Percentiles rank a stretch among this genome's conserved stretches.
These are phyloP conservation scores for Annona cherimola DNA, from an alignment of 164 flowering plant species.

Conservation along the genomic window DNA sequence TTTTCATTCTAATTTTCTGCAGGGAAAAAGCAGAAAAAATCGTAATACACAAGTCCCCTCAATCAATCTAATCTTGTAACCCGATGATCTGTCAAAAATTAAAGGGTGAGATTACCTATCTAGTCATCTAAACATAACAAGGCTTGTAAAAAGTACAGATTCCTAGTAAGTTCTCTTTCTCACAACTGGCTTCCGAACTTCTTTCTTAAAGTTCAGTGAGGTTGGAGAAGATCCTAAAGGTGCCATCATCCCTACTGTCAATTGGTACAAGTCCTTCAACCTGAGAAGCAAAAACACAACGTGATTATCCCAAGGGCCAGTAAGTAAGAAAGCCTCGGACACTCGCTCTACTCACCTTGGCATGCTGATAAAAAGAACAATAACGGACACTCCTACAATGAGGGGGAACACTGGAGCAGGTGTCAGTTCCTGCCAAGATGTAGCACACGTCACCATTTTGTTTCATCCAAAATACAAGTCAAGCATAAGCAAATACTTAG, in stretches of 20 bases:
- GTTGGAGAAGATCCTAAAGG: slow-evolving; percentile 35
- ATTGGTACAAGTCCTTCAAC: slow-evolving; percentile 70
- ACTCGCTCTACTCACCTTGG: slow-evolving; percentile 58
- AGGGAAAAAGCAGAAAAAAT: not conserved
- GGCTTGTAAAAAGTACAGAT: not conserved
- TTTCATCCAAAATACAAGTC: not conserved
- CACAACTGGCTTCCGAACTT: slow-evolving; percentile 41
- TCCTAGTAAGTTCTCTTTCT: slow-evolving; percentile 71
- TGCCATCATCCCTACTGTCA: slow-evolving; percentile 29
- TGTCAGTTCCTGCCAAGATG: slow-evolving; percentile 74
- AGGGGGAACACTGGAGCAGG: slow-evolving; percentile 87
- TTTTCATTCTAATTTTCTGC: not conserved
- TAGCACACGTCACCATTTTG: not conserved
- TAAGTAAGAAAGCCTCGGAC: not conserved
- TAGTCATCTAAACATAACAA: not conserved
- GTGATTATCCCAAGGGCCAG: not conserved
- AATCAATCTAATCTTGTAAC: not conserved
- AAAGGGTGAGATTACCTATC: not conserved
- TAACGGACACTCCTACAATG: slow-evolving; percentile 62
- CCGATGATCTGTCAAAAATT: not conserved
- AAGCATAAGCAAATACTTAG: not conserved
- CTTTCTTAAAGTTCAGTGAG: slow-evolving; percentile 37
- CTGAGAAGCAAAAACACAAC: slow-evolving; percentile 25
- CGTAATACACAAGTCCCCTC: not conserved
- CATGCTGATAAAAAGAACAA: slow-evolving; percentile 67